Conservation (phyloP, 352 stramenopile genomes). For the Saprolegnia diclina region DNA sequence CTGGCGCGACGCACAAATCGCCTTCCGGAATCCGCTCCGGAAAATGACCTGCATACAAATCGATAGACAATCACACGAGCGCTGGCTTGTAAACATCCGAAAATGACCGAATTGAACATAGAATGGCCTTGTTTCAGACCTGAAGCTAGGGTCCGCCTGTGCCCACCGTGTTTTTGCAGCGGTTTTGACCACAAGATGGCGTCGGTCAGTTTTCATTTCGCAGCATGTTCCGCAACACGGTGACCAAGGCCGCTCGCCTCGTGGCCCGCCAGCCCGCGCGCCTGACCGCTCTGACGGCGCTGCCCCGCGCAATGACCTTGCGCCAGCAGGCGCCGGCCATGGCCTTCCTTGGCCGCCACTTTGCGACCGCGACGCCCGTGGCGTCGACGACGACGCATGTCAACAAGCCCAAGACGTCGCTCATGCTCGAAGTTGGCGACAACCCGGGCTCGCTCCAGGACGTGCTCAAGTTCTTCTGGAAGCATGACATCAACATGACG, state of each 20-base stretch:
- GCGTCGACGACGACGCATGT: neutral
- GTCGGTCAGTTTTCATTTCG: neutral
- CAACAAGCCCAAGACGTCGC: slow-evolving; percentile 53
- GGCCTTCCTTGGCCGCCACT: neutral
- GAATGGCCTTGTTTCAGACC: neutral
- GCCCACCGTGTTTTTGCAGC: neutral
- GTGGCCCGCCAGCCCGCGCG: neutral
- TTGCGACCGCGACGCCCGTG: neutral
- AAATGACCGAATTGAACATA: neutral
- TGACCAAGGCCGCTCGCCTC: neutral
- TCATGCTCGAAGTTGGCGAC: slow-evolving; percentile 71
- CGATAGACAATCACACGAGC: neutral
- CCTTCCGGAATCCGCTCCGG: neutral
- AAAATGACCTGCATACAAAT: neutral
- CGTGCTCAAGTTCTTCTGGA: slow-evolving; percentile 96
- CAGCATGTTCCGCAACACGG: neutral
- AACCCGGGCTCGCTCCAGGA: slow-evolving; percentile 86
- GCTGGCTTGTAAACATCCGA: neutral
- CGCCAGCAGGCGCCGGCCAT: neutral
- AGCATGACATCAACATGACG: slow-evolving; percentile 96
- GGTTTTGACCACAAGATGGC: neutral
- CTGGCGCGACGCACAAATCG: neutral
- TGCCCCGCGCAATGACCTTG: neutral
- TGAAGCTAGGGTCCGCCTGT: neutral
- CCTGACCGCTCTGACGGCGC: neutral